Conservation (phyloP, 2,329 filamentous ascomycete genomes). For the Penicillium sp. region DNA sequence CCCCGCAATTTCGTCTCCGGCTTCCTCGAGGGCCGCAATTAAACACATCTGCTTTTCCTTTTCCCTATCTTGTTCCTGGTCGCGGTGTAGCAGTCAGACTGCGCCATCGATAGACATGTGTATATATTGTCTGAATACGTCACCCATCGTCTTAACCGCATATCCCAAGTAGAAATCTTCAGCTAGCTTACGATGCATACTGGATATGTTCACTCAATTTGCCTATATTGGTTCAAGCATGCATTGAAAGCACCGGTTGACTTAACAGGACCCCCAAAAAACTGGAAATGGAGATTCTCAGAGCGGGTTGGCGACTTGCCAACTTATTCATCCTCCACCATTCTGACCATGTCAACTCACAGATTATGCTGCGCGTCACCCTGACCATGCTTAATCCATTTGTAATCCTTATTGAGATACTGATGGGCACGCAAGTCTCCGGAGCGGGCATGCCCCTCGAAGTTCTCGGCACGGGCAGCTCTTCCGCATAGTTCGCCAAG, state of each 20-base stretch:
- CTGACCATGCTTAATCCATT: conserved; percentile 42
- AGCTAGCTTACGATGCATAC: background rate
- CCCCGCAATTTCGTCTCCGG: conserved; percentile 90
- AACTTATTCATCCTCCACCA: too few relatives aligned
- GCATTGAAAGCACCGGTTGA: background rate
- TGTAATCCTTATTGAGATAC: conserved; percentile 44
- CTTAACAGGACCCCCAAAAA: too few relatives aligned
- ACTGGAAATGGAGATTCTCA: too few relatives aligned
- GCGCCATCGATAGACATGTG: conserved; percentile 33
- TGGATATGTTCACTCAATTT: too few relatives aligned
- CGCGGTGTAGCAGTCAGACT: conserved; percentile 18
- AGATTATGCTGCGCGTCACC: background rate
- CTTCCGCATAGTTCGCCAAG: conserved; percentile 53
- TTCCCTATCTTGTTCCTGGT: conserved; percentile 21
- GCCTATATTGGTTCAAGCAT: background rate
- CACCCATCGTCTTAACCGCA: conserved; percentile 13
- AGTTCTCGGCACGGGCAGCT: conserved; percentile 53
- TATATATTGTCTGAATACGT: conserved; percentile 40
- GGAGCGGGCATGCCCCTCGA: conserved; percentile 56
- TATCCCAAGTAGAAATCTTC: background rate
- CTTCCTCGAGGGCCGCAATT: conserved; percentile 81
- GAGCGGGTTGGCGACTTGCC: too few relatives aligned
- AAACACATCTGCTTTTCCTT: conserved; percentile 21
- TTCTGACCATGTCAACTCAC: background rate
- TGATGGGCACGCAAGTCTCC: conserved; percentile 51